phyloP scores from a whole-genome alignment of 2,329 filamentous ascomycete genomes.

The Aspergillus sp. region DNA sequence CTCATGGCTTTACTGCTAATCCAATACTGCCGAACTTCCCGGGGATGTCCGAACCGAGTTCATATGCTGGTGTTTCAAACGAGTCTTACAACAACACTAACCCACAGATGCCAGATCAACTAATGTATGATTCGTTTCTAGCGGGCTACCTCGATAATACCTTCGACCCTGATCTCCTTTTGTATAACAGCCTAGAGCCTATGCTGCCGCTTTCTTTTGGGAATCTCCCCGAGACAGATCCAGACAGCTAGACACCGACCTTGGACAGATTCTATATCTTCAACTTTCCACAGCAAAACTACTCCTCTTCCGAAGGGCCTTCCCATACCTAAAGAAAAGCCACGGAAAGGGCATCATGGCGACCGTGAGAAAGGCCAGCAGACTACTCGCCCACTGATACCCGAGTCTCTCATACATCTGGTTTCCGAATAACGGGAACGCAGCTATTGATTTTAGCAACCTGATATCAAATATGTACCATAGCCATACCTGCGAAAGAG shows the following conservation, averaged over 20 bases:
- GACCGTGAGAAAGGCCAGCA: conserved; percentile 37
- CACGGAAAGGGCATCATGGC: conserved; percentile 40
- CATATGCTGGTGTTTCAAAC: background rate
- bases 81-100: background rate
- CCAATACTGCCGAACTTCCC: background rate
- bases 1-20: background rate
- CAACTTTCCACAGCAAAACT: conserved; percentile 12
- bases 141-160: conserved; percentile 16
- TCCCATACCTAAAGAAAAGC: conserved; percentile 37
- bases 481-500: conserved; percentile 57
- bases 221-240: background rate
- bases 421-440: conserved; percentile 69
- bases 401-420: conserved; percentile 37
- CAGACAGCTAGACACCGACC: background rate
- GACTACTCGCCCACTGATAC: conserved; percentile 38
- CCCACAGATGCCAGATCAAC: conserved; percentile 3
- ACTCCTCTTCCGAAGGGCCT: conserved; percentile 29
- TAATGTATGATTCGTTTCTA: conserved; percentile 14
- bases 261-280: background rate
- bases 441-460: conserved; percentile 44
- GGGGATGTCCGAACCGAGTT: background rate
- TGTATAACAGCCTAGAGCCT: conserved; percentile 7
- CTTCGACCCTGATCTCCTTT: conserved; percentile 13
- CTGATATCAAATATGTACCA: no score
- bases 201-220: background rate